Base-by-base conservation (phyloP, 192 early-diverging fungal species). In the Coemansia sp. region DNA sequence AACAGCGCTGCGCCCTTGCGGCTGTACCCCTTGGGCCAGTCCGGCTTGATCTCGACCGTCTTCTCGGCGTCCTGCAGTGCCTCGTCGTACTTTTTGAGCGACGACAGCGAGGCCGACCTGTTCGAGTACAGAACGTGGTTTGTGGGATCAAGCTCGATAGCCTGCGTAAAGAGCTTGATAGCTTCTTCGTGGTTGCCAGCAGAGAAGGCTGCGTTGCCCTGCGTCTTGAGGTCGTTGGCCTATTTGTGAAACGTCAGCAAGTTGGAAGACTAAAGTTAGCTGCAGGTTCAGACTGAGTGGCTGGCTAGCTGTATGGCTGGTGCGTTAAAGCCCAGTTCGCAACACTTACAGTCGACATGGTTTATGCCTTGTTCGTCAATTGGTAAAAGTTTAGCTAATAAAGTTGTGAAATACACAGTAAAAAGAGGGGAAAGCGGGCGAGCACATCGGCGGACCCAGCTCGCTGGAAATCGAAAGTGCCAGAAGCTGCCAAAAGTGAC, bases 71-170 rank as follows among this genome's bases (percentile, higher is more conserved):
- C 93, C 58, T 82, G 65, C 38, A 92, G 77, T 3, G 94, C 94
- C 56, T 88, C 82, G 23, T 81, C 66, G 64, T 89, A 96, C 56
- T 91, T 65, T 65, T 90, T 90, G 53, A 87, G 75, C 58, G 87
- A 89, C 18, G 93, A 80, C 56, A 90, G 91, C 45, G 87, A 79
- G 9, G 91, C 93, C 6, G 94, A 95, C 62, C 93, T 91, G 85
- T 96, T 96, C 7, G 92, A 94, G 73, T 90, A 95, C 32, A 96
- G 81, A 27, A 96, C 93, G 69, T 95, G 93, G 85, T 96, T 96
- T 50, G 73, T 65, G 11, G 91, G 81, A 60, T 94, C 94, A 49
- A 89, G 75, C n/a, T 88, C 86, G 59, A 94, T 93, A 19, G 93
- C 94, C 59, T 91, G 67, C 35, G 92, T 82, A 62, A 95, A 96